Evolutionary conservation across 306 rosid genomes (phyloP), one percentile per base, ranked within the genome.

Genomic region (Begonia masoniana): DNA sequence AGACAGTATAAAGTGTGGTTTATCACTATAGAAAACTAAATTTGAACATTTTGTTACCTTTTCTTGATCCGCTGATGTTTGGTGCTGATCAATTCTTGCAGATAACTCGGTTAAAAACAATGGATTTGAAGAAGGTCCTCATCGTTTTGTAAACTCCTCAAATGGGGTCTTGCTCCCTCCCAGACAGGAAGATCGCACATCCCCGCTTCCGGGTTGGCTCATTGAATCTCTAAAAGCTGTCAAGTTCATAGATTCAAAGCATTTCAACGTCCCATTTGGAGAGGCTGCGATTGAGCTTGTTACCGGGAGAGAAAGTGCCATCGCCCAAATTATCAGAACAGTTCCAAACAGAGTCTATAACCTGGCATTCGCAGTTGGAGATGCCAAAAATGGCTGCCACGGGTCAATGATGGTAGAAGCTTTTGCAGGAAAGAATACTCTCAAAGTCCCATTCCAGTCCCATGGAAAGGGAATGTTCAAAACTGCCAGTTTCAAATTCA

Each of bases 331-430:
- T 9, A 57, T 92, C 58, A 75, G 83, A 70, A 92, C 96, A 1
- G 55, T 71, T 24, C 74, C 84, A 10, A 65, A 74, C 74, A 79
- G 71, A 64, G 13, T 57, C 60, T 92, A 92, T 77, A 66, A 17
- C 60, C 73, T 92, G 61, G 61, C 75, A n/a, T 86, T 92, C 66
- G 42, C 77, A 0, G 49, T 92, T 9, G 99, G 96, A 1, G 99
- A 92, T 6, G 95, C 93, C 13, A 86, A 60, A 66, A 92, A 92
- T 43, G 96, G 95, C 31, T 92, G 96, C 57, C 95, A 83, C 4
- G 99, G 99, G 51, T 77, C 94, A 2, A 92, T 92, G 99, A 60
- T 81, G 87, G 80, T 91, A 17, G 96, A 91, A 55, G 99, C 92
- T 26, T 91, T 91, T 51, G 99, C 94, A 9, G 96, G 72, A 0